These are phyloP conservation scores for Cetradonia linearis DNA, from an alignment of 495 filamentous ascomycete genomes.

Conservation along the genomic window DNA sequence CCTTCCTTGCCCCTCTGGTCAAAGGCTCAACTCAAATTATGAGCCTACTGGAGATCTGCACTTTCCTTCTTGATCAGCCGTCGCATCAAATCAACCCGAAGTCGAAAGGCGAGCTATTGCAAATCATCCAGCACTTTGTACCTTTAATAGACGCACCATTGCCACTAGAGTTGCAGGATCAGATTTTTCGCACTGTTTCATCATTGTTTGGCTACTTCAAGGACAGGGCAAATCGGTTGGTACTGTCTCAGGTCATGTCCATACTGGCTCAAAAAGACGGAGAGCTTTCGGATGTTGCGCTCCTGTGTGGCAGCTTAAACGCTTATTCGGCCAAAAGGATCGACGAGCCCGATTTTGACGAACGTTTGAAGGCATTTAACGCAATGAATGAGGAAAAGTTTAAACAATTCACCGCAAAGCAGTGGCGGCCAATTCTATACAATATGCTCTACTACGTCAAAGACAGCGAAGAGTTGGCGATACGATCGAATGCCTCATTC, in stretches of 20 bases:
- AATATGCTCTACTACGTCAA: conserved; percentile 85
- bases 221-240: conserved; percentile 60
- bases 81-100: conserved; percentile 67
- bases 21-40: conserved; percentile 56
- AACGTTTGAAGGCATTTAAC: conserved; percentile 66
- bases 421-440: conserved; percentile 84
- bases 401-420: conserved; percentile 51
- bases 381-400: conserved; percentile 47
- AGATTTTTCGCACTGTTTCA: conserved; percentile 52
- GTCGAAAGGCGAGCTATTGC: conserved; percentile 70
- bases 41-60: conserved; percentile 62
- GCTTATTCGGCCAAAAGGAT: conserved; percentile 56
- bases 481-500: conserved; percentile 75
- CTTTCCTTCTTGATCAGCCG: conserved; percentile 76
- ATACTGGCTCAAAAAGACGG: conserved; percentile 56
- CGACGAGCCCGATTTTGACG: conserved; percentile 78
- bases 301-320: conserved; percentile 70
- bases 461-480: conserved; percentile 77
- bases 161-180: conserved; percentile 44
- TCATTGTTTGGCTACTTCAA: conserved; percentile 80
- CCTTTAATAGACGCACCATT: conserved; percentile 48
- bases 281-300: conserved; percentile 51
- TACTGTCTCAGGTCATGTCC: conserved; percentile 58
- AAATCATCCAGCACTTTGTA: conserved; percentile 65
- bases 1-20: conserved; percentile 63